phyloP scores from a whole-genome alignment of 495 filamentous ascomycete genomes.

The Aspergillus avenaceus region DNA sequence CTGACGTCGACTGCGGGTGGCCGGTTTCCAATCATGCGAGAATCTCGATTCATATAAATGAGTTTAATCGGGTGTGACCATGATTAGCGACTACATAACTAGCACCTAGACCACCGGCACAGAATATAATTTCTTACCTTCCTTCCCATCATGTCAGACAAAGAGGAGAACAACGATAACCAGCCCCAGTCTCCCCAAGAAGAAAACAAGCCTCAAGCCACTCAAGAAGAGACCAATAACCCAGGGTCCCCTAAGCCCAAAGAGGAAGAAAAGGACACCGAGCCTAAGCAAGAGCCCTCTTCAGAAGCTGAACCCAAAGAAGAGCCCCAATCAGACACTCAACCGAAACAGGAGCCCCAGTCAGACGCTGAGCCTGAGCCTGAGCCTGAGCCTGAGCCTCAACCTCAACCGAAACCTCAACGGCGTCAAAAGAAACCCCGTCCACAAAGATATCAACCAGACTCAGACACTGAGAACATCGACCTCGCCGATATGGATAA shows the following conservation, averaged over 20 bases:
- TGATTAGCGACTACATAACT: neutral
- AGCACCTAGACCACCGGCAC: neutral
- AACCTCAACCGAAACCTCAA: constrained; percentile 20
- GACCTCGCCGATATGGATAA: constrained; percentile 36
- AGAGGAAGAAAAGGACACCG: constrained; percentile 14
- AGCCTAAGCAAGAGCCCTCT: constrained; percentile 10
- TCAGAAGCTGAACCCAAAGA: constrained; percentile 11
- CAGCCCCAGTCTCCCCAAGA: constrained; percentile 24
- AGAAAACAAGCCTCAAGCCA: constrained; percentile 25
- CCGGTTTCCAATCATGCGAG: neutral
- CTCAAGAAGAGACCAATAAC: constrained; percentile 32
- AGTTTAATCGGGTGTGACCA: neutral
- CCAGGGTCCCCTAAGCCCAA: constrained; percentile 23
- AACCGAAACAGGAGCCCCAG: constrained; percentile 18
- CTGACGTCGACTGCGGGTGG: constrained; percentile 2
- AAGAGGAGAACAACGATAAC: constrained; percentile 21
- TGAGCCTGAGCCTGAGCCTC: constrained; percentile 14
- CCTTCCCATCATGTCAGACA: constrained; percentile 36
- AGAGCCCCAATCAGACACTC: constrained; percentile 9
- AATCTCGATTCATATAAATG: constrained; percentile 1
- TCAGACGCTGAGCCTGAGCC: constrained; percentile 19
- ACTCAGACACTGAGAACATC: constrained; percentile 35
- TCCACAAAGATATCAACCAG: constrained; percentile 23
- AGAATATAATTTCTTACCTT: constrained; percentile 2
- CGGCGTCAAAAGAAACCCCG: constrained; percentile 21